Evolutionary conservation across 2,329 filamentous ascomycete species (phyloP), one percentile per base, ranked within the genome.

Genomic region (Phaeosphaeria sp.): DNA sequence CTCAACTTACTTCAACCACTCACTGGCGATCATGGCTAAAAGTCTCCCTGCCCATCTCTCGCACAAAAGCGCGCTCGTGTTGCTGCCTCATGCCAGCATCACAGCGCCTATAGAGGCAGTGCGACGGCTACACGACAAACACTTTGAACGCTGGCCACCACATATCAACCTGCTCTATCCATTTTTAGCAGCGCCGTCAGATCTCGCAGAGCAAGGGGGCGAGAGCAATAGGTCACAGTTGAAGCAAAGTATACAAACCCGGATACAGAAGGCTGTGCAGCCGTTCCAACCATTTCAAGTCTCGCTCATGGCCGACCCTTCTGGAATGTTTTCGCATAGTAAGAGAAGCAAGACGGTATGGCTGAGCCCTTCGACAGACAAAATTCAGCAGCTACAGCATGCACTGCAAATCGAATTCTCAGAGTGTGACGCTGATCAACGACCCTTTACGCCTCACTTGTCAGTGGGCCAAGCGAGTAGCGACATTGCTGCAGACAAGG

Each of bases 101-200:
- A 49, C 59, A 30, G 48, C 64, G 17, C 68, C 72, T 20, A 69
- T 74, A 22, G 71, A 73, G 49, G 51, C 56, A 17, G 54, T 73
- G 7, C 68, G 73, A 40, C 56, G 63, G 17, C 49, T 55, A 8
- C 57, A 69, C 53, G 71, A 74, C 56, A 67, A 60, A 48, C 63
- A 71, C 30, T 73, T 68, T 55, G 52, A 51, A 8, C 67, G 70
- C 18, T 73, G 69, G 73, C 71, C 69, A 24, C 66, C 72, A 7
- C 71, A 74, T 45, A 71, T 73, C 49, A 74, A 74, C 43, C 51
- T 73, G 22, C 55, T 74, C 45, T 73, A 73, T 50, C 71, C 70
- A 13, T 74, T 74, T 49, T 59, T 73, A 51, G 54, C 30, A 36
- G 11, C 30, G 15, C 30, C 30, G 15, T 36, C 30, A 13, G 30